Evolutionary conservation across 1,284 basidiomycete genomes (phyloP).

Genomic region (Naganishia sp.): DNA sequence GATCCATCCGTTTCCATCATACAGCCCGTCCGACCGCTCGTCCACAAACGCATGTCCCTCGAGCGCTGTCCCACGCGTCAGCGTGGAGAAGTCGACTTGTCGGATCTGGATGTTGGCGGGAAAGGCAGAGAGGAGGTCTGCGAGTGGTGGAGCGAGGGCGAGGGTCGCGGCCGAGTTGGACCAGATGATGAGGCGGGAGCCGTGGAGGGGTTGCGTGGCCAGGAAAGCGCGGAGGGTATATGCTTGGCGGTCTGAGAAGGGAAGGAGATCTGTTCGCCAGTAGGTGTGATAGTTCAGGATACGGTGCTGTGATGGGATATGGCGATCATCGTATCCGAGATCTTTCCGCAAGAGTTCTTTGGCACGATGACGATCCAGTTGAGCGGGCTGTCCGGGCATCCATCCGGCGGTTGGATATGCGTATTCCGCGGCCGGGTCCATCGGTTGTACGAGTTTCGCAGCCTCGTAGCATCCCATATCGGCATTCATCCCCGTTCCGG

Average conservation of each 20-base stretch:
- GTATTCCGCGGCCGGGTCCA: conserved; percentile 1
- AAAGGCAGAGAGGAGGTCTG: conserved; percentile 63
- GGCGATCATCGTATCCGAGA: conserved; percentile 36
- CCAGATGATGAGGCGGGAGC: conserved; percentile 75
- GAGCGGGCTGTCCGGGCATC: not conserved
- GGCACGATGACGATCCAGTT: not conserved
- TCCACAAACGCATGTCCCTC: conserved; percentile 38
- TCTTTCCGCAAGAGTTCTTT: conserved; percentile 11
- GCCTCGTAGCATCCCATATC: conserved; percentile 87
- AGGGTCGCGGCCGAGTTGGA: conserved; percentile 72
- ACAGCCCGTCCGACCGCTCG: conserved; percentile 44
- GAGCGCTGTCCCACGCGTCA: conserved; percentile 75
- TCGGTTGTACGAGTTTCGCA: conserved; percentile 65
- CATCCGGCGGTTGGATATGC: conserved; percentile 25
- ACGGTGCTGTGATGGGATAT: conserved; percentile 49
- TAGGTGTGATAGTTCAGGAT: conserved; percentile 78
- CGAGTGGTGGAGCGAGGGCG: conserved; percentile 62
- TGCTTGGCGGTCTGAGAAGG: conserved; percentile 76
- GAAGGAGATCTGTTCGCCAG: conserved; percentile 79
- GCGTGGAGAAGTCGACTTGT: conserved; percentile 64
- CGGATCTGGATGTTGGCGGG: conserved; percentile 69
- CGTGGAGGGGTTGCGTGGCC: conserved; percentile 73
- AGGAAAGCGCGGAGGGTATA: conserved; percentile 86
- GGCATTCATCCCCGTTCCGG: conserved; percentile 70
- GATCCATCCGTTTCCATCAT: conserved; percentile 83